Evolutionary conservation across 306 rosid genomes (phyloP).

Genomic region (Vigna mungo): DNA sequence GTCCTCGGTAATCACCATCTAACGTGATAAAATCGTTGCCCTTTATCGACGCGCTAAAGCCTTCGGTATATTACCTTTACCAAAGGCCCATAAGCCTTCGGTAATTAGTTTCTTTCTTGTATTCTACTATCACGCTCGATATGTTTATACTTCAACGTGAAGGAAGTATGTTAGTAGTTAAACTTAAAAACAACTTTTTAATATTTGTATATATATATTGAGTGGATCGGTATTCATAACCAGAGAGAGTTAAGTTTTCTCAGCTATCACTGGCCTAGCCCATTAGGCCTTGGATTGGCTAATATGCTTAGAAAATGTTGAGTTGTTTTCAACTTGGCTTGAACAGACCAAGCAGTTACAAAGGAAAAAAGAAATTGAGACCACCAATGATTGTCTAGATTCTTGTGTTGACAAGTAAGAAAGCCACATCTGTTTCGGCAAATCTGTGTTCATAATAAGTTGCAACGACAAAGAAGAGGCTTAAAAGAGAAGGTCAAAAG

Average conservation of each 20-base stretch:
- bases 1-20: too few relatives aligned
- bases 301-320: background rate
- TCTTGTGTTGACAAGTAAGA: slow-evolving; percentile 34
- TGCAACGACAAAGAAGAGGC: slow-evolving; percentile 46
- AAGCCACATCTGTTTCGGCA: slow-evolving; percentile 13
- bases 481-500: slow-evolving; percentile 52
- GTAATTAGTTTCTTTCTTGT: too few relatives aligned
- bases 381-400: slow-evolving; percentile 7
- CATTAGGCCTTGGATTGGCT: background rate
- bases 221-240: background rate
- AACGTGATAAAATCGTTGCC: too few relatives aligned
- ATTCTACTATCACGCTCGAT: too few relatives aligned
- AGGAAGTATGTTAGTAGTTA: too few relatives aligned
- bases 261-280: background rate
- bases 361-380: background rate
- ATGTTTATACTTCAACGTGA: too few relatives aligned
- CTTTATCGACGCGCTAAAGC: too few relatives aligned
- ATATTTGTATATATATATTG: too few relatives aligned
- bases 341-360: background rate
- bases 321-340: background rate
- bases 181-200: too few relatives aligned
- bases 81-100: too few relatives aligned
- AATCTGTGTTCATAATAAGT: slow-evolving; percentile 26
- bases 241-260: background rate
- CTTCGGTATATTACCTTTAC: too few relatives aligned